These are phyloP conservation scores for Triangularia verruculosa DNA, from an alignment of 2,329 filamentous ascomycete genomes.

Conservation along the genomic window DNA sequence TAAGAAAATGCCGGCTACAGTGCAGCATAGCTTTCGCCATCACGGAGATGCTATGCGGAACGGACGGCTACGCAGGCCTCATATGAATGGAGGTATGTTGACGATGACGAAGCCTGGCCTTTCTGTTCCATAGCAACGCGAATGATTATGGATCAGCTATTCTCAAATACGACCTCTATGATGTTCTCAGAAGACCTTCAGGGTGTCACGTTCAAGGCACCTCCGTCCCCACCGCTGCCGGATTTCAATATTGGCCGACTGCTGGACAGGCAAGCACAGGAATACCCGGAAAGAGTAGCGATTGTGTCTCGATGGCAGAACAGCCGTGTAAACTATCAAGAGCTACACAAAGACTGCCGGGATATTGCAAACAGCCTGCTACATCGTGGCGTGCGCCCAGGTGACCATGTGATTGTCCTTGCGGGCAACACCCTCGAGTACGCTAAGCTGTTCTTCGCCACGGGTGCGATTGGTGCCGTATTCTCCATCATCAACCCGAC, in stretches of 20 bases:
- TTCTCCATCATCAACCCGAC: not conserved
- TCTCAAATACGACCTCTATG: not conserved
- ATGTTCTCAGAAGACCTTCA: not conserved
- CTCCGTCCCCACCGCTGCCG: not conserved
- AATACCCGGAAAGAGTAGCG: not conserved
- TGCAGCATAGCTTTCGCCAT: not conserved
- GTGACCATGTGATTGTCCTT: not conserved
- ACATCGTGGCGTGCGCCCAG: not conserved
- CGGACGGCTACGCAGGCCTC: not conserved
- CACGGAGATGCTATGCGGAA: not conserved
- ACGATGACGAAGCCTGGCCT: not conserved
- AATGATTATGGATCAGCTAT: not conserved
- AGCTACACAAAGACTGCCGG: not conserved
- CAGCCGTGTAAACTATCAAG: not conserved
- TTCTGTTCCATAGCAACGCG: not conserved
- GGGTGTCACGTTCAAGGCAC: not conserved
- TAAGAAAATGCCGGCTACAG: not conserved
- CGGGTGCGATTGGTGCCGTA: not conserved
- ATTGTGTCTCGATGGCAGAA: not conserved
- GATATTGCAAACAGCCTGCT: not conserved
- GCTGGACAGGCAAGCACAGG: not conserved
- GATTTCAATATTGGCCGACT: not conserved
- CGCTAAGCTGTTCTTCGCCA: not conserved
- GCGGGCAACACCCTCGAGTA: not conserved
- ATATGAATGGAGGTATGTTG: not conserved